phyloP scores from a whole-genome alignment of 2,329 filamentous ascomycete species.

The Phaeosphaeriaceae sp. region DNA sequence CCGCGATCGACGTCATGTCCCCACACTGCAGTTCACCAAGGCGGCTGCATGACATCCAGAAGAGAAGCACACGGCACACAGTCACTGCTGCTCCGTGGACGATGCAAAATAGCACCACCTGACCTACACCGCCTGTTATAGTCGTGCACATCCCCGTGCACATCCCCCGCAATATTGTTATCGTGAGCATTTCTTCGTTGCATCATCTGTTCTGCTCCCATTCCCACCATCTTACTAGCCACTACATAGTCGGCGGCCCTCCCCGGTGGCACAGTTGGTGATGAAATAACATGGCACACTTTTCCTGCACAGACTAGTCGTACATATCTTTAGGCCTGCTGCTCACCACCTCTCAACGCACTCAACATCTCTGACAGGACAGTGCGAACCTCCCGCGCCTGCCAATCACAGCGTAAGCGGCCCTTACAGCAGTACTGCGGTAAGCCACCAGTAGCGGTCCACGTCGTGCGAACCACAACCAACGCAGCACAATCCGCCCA shows the following conservation, averaged over 20 bases:
- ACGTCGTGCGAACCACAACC: constrained; percentile 17
- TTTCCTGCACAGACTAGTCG: background rate
- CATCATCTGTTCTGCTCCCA: background rate
- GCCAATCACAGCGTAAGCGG: constrained; percentile 21
- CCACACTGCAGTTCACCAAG: background rate
- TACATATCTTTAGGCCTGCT: background rate
- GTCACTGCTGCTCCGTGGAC: constrained; percentile 12
- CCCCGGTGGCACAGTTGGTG: constrained; percentile 4
- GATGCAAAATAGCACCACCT: constrained; percentile 10
- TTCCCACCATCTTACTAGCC: background rate
- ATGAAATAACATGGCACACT: constrained; percentile 3
- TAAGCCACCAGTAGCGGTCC: constrained; percentile 7
- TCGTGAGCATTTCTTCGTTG: background rate
- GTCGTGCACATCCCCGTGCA: background rate
- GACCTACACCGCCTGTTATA: constrained; percentile 26
- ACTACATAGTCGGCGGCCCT: constrained; percentile 5
- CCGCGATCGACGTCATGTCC: constrained; percentile 20
- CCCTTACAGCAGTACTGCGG: constrained; percentile 5
- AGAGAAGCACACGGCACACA: constrained; percentile 11
- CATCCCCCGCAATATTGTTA: constrained; percentile 1
- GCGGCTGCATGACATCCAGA: constrained; percentile 23
- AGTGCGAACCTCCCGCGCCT: constrained; percentile 6
- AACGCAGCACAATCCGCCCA: constrained; percentile 15
- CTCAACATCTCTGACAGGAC: constrained; percentile 6
- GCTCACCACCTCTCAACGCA: background rate